Evolutionary conservation across 306 rosid genomes (phyloP).

Genomic region (Malus orientalis): DNA sequence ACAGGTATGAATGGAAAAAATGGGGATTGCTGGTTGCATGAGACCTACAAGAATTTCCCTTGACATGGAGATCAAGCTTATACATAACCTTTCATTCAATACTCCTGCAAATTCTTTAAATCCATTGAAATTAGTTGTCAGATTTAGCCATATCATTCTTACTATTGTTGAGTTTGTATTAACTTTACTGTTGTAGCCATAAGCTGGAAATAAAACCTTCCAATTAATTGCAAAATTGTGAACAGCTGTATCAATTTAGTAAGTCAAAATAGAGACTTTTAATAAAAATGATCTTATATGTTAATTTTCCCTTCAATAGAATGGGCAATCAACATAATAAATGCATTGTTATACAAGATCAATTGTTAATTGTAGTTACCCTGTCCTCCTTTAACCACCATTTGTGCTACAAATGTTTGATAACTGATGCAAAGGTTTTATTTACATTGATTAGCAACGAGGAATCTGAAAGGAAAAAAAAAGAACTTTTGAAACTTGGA

Average conservation of each 20-base stretch:
- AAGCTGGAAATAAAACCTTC: background rate
- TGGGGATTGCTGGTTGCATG: background rate
- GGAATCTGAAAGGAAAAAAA: background rate
- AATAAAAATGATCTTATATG: background rate
- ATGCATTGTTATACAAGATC: background rate
- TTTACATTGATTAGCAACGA: background rate
- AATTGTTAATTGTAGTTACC: background rate
- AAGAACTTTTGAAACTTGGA: background rate
- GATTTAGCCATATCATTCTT: background rate
- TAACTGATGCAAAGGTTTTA: background rate
- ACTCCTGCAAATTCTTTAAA: background rate
- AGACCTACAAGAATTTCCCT: background rate
- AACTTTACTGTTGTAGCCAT: background rate
- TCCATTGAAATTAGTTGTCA: background rate
- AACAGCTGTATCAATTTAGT: background rate
- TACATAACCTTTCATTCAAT: background rate
- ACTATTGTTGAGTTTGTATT: background rate
- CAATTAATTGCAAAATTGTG: background rate
- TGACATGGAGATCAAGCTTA: background rate
- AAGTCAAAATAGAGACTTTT: background rate
- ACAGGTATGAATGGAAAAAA: background rate
- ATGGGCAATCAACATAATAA: background rate
- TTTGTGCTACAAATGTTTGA: background rate
- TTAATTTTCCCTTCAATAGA: background rate
- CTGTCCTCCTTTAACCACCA: background rate